Base-by-base conservation (phyloP, 2,329 filamentous ascomycete species). In the Monosporascus ibericus region DNA sequence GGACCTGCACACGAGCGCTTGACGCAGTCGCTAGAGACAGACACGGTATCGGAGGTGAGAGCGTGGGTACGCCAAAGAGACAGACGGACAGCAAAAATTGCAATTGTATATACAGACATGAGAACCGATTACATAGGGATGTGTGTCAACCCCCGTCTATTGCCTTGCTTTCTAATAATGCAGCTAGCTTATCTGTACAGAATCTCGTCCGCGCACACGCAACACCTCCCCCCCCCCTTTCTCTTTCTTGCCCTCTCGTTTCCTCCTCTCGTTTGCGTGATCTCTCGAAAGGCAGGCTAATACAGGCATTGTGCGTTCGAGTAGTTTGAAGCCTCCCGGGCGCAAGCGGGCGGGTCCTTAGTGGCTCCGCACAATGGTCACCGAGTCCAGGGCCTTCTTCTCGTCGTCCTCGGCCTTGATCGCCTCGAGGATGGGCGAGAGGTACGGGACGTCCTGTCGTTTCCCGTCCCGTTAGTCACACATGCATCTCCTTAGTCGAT, bases 391-490 rank as follows among this genome's bases (percentile, higher is more conserved):
- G 48, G 69, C 74, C 63, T 80, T 77, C 72, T 74, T 76, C 75
- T 84, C 81, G 62, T 68, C 67, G 54, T 63, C 55, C 61, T 73
- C 72, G 54, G 72, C 73, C 56, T 71, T 60, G 65, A 83, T 69
- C 67, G 80, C 67, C 58, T 73, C 68, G 62, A 84, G 74, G 60
- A 83, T 70, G 56, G 74, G 77, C 58, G 66, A 62, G 44, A 84
- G 75, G 72, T 84, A 83, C 30, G 75, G 76, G 37, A 69, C 63
- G 61, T 84, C 81, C 75, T 79, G 55, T 56, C 17, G 42, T 44
- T 27, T 36, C 11, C 52, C 22, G 25, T 17, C 25, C 44, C 48
- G 49, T 61, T 52, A 58, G 56, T 49, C 48, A 39, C 37, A 24
- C 52, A 34, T 47, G 30, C 30, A 5, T 34, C 11, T 14, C 30